These are phyloP conservation scores for Geranium rotundifolium DNA, from an alignment of 345 rosid genomes.

Conservation along the genomic window DNA sequence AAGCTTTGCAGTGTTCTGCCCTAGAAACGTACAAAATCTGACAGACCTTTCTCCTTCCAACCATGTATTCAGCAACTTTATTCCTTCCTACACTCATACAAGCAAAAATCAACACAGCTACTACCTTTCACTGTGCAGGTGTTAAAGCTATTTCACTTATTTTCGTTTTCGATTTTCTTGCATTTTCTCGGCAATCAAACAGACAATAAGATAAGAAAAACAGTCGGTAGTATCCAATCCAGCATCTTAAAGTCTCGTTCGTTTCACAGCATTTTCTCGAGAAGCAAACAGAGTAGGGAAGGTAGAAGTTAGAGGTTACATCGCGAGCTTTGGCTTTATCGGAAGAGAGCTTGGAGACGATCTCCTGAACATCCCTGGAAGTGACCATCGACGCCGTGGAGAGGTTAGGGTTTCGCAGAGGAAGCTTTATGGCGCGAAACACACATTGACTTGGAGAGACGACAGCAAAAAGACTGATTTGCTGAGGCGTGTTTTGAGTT, in stretches of 20 bases:
- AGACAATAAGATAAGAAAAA: neutral
- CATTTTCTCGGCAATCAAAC: constrained; percentile 2
- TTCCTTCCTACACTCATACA: constrained; percentile 49
- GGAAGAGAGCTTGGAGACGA: constrained; percentile 80
- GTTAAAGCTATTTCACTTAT: neutral
- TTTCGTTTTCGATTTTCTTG: neutral
- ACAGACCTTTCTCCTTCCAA: constrained; percentile 57
- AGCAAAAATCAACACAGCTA: neutral
- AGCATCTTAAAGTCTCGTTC: neutral
- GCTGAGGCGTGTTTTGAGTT: neutral
- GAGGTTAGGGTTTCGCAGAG: neutral
- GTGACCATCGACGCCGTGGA: constrained; percentile 25
- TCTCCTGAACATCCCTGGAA: constrained; percentile 67
- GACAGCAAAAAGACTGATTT: neutral
- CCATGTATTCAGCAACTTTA: constrained; percentile 74
- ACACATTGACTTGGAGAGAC: neutral
- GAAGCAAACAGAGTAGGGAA: constrained; percentile 12
- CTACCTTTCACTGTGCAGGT: neutral
- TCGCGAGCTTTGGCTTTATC: constrained; percentile 83
- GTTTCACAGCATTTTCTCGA: constrained; percentile 2
- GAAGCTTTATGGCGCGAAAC: neutral
- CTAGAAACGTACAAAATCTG: constrained; percentile 54
- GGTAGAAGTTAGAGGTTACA: constrained; percentile 24
- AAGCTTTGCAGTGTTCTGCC: constrained; percentile 53
- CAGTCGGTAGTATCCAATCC: neutral